phyloP scores from a whole-genome alignment of 805 yeast genomes.

The Tetrapisispora taiwanensis region DNA sequence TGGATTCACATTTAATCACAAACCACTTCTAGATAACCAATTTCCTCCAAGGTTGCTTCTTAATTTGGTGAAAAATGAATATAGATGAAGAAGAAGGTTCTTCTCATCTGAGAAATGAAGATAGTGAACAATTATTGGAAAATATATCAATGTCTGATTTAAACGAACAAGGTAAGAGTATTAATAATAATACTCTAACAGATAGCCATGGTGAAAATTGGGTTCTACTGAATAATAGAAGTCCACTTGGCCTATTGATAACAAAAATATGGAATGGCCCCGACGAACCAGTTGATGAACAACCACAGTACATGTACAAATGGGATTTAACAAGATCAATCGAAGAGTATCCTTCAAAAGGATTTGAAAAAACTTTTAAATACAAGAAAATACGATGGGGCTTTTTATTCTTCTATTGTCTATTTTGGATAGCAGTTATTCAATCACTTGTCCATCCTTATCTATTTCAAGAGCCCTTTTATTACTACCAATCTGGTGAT shows the following conservation, averaged over 20 bases:
- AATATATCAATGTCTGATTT: neutral
- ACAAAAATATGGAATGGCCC: conserved; percentile 52
- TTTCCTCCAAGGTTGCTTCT: neutral
- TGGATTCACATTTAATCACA: neutral
- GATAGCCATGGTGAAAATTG: conserved; percentile 12
- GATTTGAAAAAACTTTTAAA: conserved; percentile 27
- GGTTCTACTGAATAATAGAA: conserved; percentile 11
- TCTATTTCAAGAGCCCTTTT: conserved; percentile 34
- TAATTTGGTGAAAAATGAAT: neutral
- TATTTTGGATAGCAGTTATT: conserved; percentile 38
- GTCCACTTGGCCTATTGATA: conserved; percentile 14
- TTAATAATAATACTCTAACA: neutral
- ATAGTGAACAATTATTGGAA: neutral
- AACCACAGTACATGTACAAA: conserved; percentile 32
- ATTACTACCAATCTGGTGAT: conserved; percentile 13
- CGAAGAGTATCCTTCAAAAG: conserved; percentile 36
- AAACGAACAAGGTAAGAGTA: neutral
- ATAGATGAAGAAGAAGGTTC: neutral
- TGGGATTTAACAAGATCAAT: conserved; percentile 19
- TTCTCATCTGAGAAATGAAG: neutral
- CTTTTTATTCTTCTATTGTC: conserved; percentile 32
- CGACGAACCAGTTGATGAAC: conserved; percentile 34
- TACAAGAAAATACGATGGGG: conserved; percentile 20
- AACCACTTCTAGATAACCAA: neutral
- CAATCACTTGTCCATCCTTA: conserved; percentile 37